These are phyloP conservation scores for Stentor roeselii DNA, from an alignment of 73 alveolate genomes.

Conservation along the genomic window DNA sequence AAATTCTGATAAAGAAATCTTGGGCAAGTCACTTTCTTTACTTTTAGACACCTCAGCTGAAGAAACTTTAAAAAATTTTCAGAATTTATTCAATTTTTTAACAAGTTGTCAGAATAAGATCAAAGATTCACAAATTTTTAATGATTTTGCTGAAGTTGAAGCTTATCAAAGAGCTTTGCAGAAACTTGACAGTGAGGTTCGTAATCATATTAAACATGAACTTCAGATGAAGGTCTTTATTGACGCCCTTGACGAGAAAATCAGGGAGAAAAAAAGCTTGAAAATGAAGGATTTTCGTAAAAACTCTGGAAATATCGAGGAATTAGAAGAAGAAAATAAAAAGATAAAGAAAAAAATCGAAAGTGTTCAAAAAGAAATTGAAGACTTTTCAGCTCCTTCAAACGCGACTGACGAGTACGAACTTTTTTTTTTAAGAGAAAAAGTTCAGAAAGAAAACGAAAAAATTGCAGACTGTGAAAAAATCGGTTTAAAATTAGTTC, in stretches of 20 bases:
- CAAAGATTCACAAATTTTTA: no score
- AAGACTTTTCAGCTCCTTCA: background rate
- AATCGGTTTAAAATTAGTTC: background rate
- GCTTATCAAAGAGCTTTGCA: conserved; percentile 14
- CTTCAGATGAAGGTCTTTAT: conserved; percentile 15
- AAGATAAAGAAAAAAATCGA: background rate
- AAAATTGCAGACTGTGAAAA: background rate
- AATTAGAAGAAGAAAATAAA: background rate
- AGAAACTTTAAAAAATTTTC: background rate
- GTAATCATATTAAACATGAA: conserved; percentile 6
- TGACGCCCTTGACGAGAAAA: background rate
- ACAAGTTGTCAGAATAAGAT: background rate
- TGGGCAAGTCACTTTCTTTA: background rate
- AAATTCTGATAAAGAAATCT: background rate
- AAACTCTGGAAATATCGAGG: background rate
- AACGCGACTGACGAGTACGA: background rate
- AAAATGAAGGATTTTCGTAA: background rate
- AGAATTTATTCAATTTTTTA: no score
- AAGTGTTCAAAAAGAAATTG: background rate
- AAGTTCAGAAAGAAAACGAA: conserved; percentile 15
- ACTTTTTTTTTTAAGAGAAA: background rate
- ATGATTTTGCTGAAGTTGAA: background rate
- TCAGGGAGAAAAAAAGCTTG: background rate
- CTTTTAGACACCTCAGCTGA: background rate
- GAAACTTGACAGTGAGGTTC: conserved; percentile 3